Conservation (phyloP, 2,329 filamentous ascomycete genomes). For the Colletotrichum salicis region DNA sequence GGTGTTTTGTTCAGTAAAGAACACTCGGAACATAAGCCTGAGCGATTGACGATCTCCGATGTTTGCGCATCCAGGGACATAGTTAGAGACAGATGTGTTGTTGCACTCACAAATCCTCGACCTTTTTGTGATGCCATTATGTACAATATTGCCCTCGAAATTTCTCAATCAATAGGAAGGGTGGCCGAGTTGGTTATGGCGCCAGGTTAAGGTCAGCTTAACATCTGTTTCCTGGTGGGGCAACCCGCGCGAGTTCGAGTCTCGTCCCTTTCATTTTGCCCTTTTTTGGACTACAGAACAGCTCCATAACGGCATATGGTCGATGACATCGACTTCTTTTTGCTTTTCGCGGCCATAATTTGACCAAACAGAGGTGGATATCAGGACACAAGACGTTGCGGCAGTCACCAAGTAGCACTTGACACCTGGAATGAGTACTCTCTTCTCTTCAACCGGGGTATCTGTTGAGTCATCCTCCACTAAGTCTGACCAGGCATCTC, state of each 20-base stretch:
- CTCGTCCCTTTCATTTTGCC: not conserved
- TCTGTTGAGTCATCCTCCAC: no score
- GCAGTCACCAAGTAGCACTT: no score
- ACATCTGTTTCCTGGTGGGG: not conserved
- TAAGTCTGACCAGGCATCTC: no score
- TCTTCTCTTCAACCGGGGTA: no score
- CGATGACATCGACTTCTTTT: not conserved
- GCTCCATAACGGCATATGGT: no score
- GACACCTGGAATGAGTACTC: no score
- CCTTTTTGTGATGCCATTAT: accelerated
- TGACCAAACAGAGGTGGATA: no score
- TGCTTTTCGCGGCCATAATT: not conserved
- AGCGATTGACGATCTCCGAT: no score
- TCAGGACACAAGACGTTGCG: no score
- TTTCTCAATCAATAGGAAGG: not conserved
- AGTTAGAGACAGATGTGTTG: accelerated
- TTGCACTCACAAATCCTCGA: no score
- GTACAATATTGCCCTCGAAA: accelerated
- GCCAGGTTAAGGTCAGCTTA: not conserved
- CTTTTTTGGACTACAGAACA: no score
- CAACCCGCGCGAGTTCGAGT: not conserved
- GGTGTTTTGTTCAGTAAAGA: no score
- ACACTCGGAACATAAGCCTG: not conserved
- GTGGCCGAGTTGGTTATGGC: not conserved
- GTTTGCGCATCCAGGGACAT: not conserved